Evolutionary conservation across 441 rosid genomes (phyloP).

Genomic region (Kokia cookei): DNA sequence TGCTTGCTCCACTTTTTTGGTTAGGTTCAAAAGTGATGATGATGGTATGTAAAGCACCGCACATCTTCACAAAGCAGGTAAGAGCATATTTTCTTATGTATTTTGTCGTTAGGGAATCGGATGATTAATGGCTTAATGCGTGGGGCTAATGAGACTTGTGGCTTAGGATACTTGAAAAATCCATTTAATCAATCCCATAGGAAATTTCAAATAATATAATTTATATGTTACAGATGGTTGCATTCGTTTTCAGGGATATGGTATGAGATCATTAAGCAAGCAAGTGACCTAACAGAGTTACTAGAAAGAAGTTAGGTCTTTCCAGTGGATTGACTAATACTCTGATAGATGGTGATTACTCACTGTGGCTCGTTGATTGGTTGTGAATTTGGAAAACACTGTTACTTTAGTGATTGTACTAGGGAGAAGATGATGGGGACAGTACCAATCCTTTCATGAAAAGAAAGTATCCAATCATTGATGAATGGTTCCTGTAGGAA

Average conservation of each 20-base stretch:
- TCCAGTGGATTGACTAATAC: background rate
- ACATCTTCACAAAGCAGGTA: conserved; percentile 15
- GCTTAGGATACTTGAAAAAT: conserved; percentile 11
- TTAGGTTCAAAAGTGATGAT: conserved; percentile 26
- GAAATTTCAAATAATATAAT: background rate
- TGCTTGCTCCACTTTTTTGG: conserved; percentile 21
- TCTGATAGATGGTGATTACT: conserved; percentile 25
- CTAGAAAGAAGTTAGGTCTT: background rate
- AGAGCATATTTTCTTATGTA: conserved; percentile 4
- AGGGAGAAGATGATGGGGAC: conserved; percentile 23
- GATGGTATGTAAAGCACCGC: conserved; percentile 19
- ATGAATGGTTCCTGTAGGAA: background rate
- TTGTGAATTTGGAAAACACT: conserved; percentile 22
- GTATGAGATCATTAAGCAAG: conserved; percentile 4
- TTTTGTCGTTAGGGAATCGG: conserved; percentile 17
- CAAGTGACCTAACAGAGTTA: conserved; percentile 6
- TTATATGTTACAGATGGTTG: background rate
- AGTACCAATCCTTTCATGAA: conserved; percentile 10
- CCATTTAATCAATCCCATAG: background rate
- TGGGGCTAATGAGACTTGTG: conserved; percentile 9
- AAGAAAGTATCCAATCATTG: conserved; percentile 8
- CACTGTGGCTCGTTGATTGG: conserved; percentile 29
- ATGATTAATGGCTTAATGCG: conserved; percentile 6
- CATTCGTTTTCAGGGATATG: background rate
- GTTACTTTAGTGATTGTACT: conserved; percentile 14